phyloP scores from a whole-genome alignment of 75 land plant genomes.

The Sequoiadendron giganteum region DNA sequence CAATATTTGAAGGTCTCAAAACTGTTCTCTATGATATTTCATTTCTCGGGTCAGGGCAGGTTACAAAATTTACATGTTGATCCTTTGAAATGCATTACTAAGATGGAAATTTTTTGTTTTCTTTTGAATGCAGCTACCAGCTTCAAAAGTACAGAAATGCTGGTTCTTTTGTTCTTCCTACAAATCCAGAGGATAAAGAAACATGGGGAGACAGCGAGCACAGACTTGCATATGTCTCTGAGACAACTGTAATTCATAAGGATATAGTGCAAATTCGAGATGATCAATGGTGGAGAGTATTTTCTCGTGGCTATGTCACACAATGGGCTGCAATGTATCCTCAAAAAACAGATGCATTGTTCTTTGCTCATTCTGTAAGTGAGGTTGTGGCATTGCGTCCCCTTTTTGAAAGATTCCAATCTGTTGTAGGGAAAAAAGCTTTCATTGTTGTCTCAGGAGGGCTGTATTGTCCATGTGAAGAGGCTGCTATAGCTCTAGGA shows the following conservation, averaged over 20 bases:
- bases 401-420: constrained; percentile 73
- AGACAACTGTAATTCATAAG: constrained; percentile 95
- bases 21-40: background rate
- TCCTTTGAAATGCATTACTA: background rate
- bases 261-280: constrained; percentile 90
- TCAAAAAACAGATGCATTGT: constrained; percentile 83
- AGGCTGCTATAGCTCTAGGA: constrained; percentile 55
- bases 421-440: constrained; percentile 79
- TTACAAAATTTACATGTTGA: background rate
- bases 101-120: background rate
- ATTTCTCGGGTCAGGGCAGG: background rate
- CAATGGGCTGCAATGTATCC: constrained; percentile 99
- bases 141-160: constrained; percentile 94
- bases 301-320: constrained; percentile 85
- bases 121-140: constrained; percentile 67
- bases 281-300: constrained; percentile 96
- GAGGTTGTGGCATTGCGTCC: constrained; percentile 80
- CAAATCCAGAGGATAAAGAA: constrained; percentile 82
- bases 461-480: constrained; percentile 82
- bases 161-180: constrained; percentile 86
- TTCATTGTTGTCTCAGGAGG: constrained; percentile 85
- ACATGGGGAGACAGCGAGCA: constrained; percentile 99
- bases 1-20: background rate
- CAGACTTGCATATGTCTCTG: constrained; percentile 91
- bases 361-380: constrained; percentile 78